Evolutionary conservation across 371 early-diverging fungal species (phyloP).

Genomic region (Mortierella sp.): DNA sequence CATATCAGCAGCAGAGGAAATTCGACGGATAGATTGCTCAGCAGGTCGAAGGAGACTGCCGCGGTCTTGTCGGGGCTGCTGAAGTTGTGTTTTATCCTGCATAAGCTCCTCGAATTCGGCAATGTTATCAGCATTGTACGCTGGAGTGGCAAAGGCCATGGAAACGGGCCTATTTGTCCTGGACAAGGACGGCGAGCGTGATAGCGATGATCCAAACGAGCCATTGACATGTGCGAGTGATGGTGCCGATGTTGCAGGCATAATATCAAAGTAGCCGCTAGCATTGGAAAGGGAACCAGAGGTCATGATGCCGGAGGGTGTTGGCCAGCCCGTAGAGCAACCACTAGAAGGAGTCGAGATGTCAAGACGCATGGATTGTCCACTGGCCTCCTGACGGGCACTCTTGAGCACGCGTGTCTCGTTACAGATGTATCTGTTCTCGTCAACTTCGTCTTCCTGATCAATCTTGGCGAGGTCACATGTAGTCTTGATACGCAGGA

Average conservation of each 20-base stretch:
- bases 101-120: constrained; percentile 44
- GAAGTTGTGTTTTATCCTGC: constrained; percentile 34
- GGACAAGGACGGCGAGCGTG: constrained; percentile 31
- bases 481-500: constrained; percentile 49
- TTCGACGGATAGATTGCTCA: constrained; percentile 14
- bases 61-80: constrained; percentile 26
- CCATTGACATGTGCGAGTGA: constrained; percentile 26
- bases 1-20: constrained; percentile 43
- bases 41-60: constrained; percentile 24
- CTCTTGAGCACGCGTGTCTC: constrained; percentile 46
- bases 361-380: constrained; percentile 28
- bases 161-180: constrained; percentile 15
- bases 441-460: constrained; percentile 47
- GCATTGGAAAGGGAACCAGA: constrained; percentile 8
- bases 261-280: constrained; percentile 34
- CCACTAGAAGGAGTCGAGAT: constrained; percentile 40
- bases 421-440: constrained; percentile 47
- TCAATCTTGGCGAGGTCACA: constrained; percentile 49
- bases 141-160: constrained; percentile 22
- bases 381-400: constrained; percentile 33
- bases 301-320: constrained; percentile 11
- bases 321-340: constrained; percentile 14
- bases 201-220: constrained; percentile 13
- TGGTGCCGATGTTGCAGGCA: constrained; percentile 21
- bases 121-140: constrained; percentile 17